Evolutionary conservation across 495 filamentous ascomycete genomes (phyloP), one percentile per base, ranked within the genome.

Genomic region (Aspergillus olivimuriae): DNA sequence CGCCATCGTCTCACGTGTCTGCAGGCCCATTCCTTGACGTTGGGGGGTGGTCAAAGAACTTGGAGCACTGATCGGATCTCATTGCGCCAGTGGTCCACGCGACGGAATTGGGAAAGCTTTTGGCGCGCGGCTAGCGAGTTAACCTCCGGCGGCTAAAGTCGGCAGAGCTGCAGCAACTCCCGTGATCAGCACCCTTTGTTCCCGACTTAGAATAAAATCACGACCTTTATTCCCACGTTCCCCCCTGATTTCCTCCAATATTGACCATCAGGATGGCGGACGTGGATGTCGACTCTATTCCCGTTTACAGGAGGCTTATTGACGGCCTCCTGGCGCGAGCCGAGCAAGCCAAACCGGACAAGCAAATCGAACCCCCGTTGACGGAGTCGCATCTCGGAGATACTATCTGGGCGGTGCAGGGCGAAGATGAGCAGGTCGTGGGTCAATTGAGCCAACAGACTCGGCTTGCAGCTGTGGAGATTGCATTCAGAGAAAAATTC

Each of bases 311-410:
- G 42, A 50, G 51, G 24, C 65, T 81, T 24, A 65, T 95, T 11
- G 63, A 75, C 38, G 58, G 73, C 23, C 76, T 94, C 20, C 69
- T 95, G 34, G 56, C 70, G 24, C 77, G 71, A 50, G 87, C 86
- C 47, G 72, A 75, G 32, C 51, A 73, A 23, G 58, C 83, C 42
- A 94, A 94, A 65, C 69, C 72, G 2, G 70, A 74, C 47, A 66
- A 70, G 21, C 71, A 77, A 11, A 81, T 95, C 49, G 88, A 96
- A 50, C 89, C 88, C 19, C 78, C 87, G 8, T 72, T 98, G 55
- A 76, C 75, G 11, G 77, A 83, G 47, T 52, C 58, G 26, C 56
- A 61, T 21, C 58, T 72, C 16, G 66, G 69, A 14, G 65, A 72
- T 15, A 46, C 55, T 1, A 64, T 70, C 20, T 69, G 63, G 63